Base-by-base conservation (phyloP, 306 rosid genomes). In the Adenanthera pavonina region DNA sequence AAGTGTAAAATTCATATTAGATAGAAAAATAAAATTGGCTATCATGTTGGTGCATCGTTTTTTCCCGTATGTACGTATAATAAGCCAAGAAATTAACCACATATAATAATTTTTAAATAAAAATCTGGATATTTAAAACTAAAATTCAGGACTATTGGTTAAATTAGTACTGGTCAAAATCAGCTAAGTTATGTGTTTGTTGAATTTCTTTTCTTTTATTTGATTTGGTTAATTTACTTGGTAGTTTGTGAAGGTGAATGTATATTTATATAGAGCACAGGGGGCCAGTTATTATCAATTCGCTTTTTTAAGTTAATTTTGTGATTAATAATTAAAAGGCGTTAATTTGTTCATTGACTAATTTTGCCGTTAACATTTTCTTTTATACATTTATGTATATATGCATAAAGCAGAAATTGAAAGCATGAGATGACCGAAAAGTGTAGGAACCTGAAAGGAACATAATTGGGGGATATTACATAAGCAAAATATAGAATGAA, bases 401-500 rank as follows among this genome's bases (percentile, higher is more conserved):
- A n/a, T 11, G 30, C 16, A 12, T 33, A 60, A 71, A 19, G 59
- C 34, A 68, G 52, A 10, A 19, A 12, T 2, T 68, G 35, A 54
- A 60, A 61, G 85, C 43, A 49, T 48, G 14, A 33, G 54, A 71
- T 16, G 82, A 70, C 40, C 59, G 78, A 71, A 83, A n/a, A 52
- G 75, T 72, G 52, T 20, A 20, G n/a, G 73, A 74, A 84, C 60
- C 47, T 67, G 80, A 84, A 67, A 57, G 67, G 75, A 78, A 78
- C 76, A 73, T 47, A 53, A 53, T 54, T 35, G 69, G 15, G 57
- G 20, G 53, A 74, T 25, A 25, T 78, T 20, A 56, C 82, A 77
- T 83, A 71, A 83, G 78, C 82, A 83, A 51, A 77, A 49, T 41
- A 78, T 41, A 35, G 61, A 80, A 80, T 72, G 79, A 73, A 76